Conservation (phyloP, 352 stramenopile species). For the Globisporangium acanthophoron region DNA sequence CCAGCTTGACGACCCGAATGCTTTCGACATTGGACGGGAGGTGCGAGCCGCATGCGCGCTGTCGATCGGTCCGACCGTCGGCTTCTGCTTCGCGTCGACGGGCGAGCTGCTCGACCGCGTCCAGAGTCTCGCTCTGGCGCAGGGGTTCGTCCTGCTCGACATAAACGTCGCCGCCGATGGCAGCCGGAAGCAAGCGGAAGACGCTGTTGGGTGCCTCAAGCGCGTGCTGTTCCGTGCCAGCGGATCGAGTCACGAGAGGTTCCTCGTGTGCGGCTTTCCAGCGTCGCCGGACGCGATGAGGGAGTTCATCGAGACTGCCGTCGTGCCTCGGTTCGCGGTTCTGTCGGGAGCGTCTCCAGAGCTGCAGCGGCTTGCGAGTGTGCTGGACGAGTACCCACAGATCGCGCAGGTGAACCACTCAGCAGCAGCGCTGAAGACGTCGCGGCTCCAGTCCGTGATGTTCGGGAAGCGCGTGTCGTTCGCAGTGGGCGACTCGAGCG, state of each 20-base stretch:
- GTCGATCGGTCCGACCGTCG: slow-evolving; percentile 18
- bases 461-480: slow-evolving; percentile 30
- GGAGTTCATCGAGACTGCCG: slow-evolving; percentile 16
- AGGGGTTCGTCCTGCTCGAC: slow-evolving; percentile 28
- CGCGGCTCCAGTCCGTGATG: slow-evolving; percentile 16
- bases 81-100: slow-evolving; percentile 19
- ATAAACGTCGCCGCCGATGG: background rate
- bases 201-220: slow-evolving; percentile 11
- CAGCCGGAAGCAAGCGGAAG: background rate
- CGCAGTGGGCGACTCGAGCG: slow-evolving; percentile 20
- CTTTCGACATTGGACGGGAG: background rate
- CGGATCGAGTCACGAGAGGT: slow-evolving; percentile 16
- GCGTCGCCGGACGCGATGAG: slow-evolving; percentile 11
- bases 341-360: slow-evolving; percentile 11
- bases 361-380: slow-evolving; percentile 11
- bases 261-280: slow-evolving; percentile 31
- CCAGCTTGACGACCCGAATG: background rate
- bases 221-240: slow-evolving; percentile 18
- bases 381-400: slow-evolving; percentile 18
- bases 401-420: slow-evolving; percentile 23
- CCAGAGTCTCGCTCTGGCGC: background rate
- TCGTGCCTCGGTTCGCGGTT: slow-evolving; percentile 18
- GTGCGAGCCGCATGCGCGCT: background rate
- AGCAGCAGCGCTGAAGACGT: slow-evolving; percentile 2
- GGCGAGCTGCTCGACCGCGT: background rate